These are phyloP conservation scores for Sugiyamaella lignohabitans DNA, from an alignment of 805 yeast species.

Conservation along the genomic window DNA sequence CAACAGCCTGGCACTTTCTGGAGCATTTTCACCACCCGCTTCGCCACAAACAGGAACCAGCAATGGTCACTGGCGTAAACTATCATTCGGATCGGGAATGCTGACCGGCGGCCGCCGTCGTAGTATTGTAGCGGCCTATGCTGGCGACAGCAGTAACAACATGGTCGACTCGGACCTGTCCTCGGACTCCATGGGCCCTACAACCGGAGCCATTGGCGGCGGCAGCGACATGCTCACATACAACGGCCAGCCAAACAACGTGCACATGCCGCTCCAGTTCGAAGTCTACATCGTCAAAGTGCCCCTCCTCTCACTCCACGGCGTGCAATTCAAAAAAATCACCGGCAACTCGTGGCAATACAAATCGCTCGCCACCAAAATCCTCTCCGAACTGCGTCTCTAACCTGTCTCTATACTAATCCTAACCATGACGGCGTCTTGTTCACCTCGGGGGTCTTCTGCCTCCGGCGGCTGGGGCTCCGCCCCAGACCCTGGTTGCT, in stretches of 20 bases:
- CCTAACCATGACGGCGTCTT: too few species aligned
- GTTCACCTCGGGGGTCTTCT: not conserved
- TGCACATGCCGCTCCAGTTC: slow-evolving; percentile 65
- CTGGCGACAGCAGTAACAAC: slow-evolving; percentile 16
- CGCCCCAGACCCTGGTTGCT: not conserved
- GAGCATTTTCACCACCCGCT: slow-evolving; percentile 14
- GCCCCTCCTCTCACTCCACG: slow-evolving; percentile 82
- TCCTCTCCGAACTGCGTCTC: slow-evolving; percentile 63
- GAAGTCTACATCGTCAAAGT: slow-evolving; percentile 91
- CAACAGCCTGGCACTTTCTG: slow-evolving; percentile 5
- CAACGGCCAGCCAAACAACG: slow-evolving; percentile 12
- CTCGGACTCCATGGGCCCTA: slow-evolving; percentile 25
- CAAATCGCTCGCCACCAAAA: slow-evolving; percentile 82
- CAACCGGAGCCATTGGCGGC: slow-evolving; percentile 13
- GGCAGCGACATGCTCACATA: slow-evolving; percentile 35
- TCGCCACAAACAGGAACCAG: slow-evolving; percentile 15
- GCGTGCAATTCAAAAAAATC: slow-evolving; percentile 90
- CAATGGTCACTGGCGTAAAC: slow-evolving; percentile 24
- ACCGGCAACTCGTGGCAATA: slow-evolving; percentile 94
- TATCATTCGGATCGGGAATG: slow-evolving; percentile 28
- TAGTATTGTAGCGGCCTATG: slow-evolving; percentile 9
- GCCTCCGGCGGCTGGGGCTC: slow-evolving; percentile 1
- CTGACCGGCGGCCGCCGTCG: slow-evolving; percentile 18
- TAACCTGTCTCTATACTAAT: too few species aligned
- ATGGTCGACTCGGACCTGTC: slow-evolving; percentile 27